Evolutionary conservation across 768 basidiomycete species (phyloP).

Genomic region (Russula ochroleuca): DNA sequence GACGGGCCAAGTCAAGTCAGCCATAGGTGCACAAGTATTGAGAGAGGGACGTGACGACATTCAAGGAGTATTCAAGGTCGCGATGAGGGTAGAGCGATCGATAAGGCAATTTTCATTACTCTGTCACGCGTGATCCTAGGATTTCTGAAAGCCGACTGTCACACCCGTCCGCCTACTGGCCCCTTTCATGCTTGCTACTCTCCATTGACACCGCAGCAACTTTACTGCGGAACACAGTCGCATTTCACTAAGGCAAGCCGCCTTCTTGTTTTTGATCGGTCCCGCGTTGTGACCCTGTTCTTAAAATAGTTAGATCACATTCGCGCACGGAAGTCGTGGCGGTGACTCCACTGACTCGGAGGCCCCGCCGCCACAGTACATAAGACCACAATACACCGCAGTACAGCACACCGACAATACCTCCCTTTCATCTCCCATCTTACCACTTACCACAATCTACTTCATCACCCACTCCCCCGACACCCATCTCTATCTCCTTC

Average conservation of each 20-base stretch:
- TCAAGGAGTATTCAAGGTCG: too few relatives aligned
- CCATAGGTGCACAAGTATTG: conserved; percentile 24
- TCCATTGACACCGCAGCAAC: neutral
- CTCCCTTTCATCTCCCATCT: neutral
- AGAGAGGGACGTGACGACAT: conserved; percentile 54
- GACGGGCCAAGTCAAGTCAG: conserved; percentile 23
- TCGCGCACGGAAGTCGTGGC: neutral
- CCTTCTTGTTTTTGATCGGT: neutral
- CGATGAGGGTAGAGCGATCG: too few relatives aligned
- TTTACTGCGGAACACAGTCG: too few relatives aligned
- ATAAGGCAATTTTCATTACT: neutral
- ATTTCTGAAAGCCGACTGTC: neutral
- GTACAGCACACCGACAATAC: neutral
- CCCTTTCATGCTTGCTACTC: neutral
- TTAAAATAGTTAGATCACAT: neutral
- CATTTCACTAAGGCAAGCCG: neutral
- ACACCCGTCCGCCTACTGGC: neutral
- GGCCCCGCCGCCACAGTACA: neutral
- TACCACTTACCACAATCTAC: neutral
- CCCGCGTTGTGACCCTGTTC: neutral
- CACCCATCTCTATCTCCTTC: neutral
- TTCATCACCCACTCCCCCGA: too few relatives aligned
- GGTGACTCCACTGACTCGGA: too few relatives aligned
- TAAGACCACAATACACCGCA: neutral
- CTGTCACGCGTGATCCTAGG: neutral